A percentile compares a stretch with the other conserved stretches of the same genome.
Evolutionary conservation across 2,329 filamentous ascomycete genomes (phyloP).

Genomic region (Fusarium denticulatum): DNA sequence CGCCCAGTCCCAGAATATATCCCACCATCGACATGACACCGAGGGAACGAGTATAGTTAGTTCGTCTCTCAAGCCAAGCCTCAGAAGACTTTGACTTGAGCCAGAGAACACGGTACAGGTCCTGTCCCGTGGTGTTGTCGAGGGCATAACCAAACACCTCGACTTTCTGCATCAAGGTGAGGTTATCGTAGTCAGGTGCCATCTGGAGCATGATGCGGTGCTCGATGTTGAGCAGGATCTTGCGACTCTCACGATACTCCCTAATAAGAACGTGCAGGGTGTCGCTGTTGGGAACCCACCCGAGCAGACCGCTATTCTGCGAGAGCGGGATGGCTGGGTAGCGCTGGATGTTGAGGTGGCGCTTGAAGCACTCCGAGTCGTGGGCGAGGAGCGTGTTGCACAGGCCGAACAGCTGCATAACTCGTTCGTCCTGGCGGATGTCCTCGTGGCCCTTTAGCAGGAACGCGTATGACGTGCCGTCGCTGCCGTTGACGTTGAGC

Average conservation of each 20-base stretch:
- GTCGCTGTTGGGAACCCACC: constrained; percentile 98
- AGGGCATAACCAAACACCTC: constrained; percentile 99
- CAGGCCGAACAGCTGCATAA: constrained; percentile 98
- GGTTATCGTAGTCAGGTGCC: constrained; percentile 98
- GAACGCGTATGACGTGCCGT: constrained; percentile 88
- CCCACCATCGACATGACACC: constrained; percentile 99
- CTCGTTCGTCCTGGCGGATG: constrained; percentile 97
- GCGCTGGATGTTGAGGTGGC: constrained; percentile 94
- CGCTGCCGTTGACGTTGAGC: constrained; percentile 86
- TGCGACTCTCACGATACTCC: constrained; percentile 95
- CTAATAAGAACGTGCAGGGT: constrained; percentile 96
- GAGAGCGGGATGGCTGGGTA: constrained; percentile 98
- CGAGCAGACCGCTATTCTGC: constrained; percentile 92
- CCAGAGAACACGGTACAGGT: constrained; percentile 97
- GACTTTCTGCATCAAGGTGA: constrained; percentile 99
- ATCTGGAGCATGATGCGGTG: constrained; percentile 99
- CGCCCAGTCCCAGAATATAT: constrained; percentile 95
- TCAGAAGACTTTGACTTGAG: constrained; percentile 98
- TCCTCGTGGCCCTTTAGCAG: constrained; percentile 98
- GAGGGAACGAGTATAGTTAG: constrained; percentile 97
- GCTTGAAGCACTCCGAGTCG: constrained; percentile 96
- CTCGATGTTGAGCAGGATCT: constrained; percentile 98
- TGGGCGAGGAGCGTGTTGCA: constrained; percentile 95
- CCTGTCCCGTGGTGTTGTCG: constrained; percentile 98
- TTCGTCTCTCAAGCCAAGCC: constrained; percentile 95